These are phyloP conservation scores for Coemansia sp. DNA, from an alignment of 192 early-diverging fungal genomes.

Conservation along the genomic window DNA sequence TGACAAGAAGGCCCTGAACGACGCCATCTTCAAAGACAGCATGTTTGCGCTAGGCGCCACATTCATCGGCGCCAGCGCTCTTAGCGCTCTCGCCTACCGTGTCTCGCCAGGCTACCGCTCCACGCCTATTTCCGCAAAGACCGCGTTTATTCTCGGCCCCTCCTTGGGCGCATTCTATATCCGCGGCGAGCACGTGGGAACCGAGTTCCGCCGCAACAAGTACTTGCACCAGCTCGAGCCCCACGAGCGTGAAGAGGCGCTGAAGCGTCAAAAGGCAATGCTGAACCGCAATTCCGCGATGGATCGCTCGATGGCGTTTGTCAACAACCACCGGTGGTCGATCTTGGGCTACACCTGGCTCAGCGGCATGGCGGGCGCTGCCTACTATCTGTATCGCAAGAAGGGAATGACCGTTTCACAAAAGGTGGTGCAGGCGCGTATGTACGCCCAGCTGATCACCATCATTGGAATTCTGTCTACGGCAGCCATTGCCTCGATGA, in stretches of 20 bases:
- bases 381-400: slow-evolving; percentile 39
- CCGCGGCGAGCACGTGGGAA: slow-evolving; percentile 45
- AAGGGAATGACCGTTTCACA: slow-evolving; percentile 60
- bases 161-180: slow-evolving; percentile 49
- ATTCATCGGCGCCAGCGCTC: slow-evolving; percentile 16
- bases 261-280: slow-evolving; percentile 10
- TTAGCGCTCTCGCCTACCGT: slow-evolving; percentile 31
- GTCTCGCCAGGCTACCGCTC: slow-evolving; percentile 38
- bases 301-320: slow-evolving; percentile 26
- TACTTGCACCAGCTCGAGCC: slow-evolving; percentile 20
- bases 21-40: slow-evolving; percentile 34
- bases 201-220: slow-evolving; percentile 38
- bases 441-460: slow-evolving; percentile 69
- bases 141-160: slow-evolving; percentile 45
- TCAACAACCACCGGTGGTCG: slow-evolving; percentile 47
- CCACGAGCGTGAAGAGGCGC: slow-evolving; percentile 12
- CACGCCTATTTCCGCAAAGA: slow-evolving; percentile 48
- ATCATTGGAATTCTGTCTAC: slow-evolving; percentile 61
- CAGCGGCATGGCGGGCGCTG: slow-evolving; percentile 38
- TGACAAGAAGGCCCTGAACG: slow-evolving; percentile 29
- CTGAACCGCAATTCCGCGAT: slow-evolving; percentile 7
- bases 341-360: slow-evolving; percentile 55
- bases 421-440: slow-evolving; percentile 67
- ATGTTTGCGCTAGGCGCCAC: slow-evolving; percentile 36
- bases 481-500: slow-evolving; percentile 54